Base-by-base conservation (phyloP, 2,329 filamentous ascomycete species). In the Nemania abortiva region DNA sequence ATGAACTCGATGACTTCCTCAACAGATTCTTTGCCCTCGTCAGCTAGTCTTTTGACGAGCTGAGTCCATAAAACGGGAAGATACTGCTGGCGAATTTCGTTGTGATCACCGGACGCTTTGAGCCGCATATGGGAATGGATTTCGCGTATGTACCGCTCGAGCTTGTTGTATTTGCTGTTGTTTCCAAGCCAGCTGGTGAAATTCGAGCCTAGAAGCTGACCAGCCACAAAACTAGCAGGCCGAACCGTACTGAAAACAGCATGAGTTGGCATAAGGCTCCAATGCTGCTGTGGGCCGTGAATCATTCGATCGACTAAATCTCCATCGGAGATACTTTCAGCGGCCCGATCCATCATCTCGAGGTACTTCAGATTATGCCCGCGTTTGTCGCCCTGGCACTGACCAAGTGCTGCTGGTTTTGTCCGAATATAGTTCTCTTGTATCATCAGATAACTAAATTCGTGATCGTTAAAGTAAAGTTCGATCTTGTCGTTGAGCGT, bases 401-500 rank as follows among this genome's bases (percentile, higher is more conserved):
- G 85, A 69, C 84, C 87, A 3, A 92, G 83, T 4, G 81, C 85
- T 69, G 90, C 86, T 2, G 96, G 96, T 69, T 90, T 93, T 1
- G 94, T 94, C 71, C 90, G 91, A 13, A 99, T 86, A 75, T 99
- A 99, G 78, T 99, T 99, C 80, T 99, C 97, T 79, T 99, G 96
- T 55, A 99, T 90, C 96, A 99, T 98, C 62, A 99, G 85, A 77
- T 91, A 96, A 77, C 94, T 98, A 82, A 98, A 97, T 76, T 99
- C 96, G 77, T 99, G 96, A 76, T 99, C 96, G 80, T 99, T 98
- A 85, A 99, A 99, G 81, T 99, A 99, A 1, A 99, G 89, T 81
- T 99, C 95, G 71, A 97, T 96, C 85, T 99, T 99, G 80, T 99
- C 95, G 78, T 98, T 98, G 42, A 99, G 84, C 0, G 94, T 97